Percentiles rank a stretch among this genome's conserved stretches.
Conservation (phyloP, 2,329 filamentous ascomycete genomes). For the Pseudogymnoascus sp. region DNA sequence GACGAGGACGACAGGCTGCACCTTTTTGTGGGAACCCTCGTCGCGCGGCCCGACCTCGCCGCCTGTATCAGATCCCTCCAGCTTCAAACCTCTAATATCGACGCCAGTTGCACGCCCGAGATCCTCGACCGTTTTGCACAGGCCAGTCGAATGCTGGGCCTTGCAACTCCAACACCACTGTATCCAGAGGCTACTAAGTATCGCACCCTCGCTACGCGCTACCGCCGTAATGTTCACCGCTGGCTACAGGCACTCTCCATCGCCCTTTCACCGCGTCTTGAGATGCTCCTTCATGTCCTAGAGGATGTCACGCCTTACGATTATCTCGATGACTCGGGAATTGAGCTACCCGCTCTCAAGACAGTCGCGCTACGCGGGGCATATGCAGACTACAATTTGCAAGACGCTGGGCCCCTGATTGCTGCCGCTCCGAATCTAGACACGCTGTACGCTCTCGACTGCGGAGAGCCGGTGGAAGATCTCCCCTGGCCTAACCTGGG, state of each 20-base stretch:
- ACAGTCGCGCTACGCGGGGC: not conserved
- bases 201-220: not conserved
- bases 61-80: not conserved
- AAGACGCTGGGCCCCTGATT: not conserved
- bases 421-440: not conserved
- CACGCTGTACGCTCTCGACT: not conserved
- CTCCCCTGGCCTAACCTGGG: not conserved
- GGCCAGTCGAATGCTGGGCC: not conserved
- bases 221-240: not conserved
- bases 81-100: not conserved
- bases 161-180: not conserved
- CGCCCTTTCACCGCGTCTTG: not conserved
- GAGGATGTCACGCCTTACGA: not conserved
- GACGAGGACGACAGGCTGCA: not conserved
- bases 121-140: not conserved
- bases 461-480: not conserved
- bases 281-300: not conserved
- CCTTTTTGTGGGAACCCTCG: not conserved
- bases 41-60: not conserved
- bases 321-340: not conserved
- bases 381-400: not conserved
- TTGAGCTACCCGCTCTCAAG: not conserved
- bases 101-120: not conserved
- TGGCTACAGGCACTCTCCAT: not conserved
- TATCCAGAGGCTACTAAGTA: not conserved